Conservation (phyloP, 176 grass and related monocot genomes). For the Thalia dealbata region DNA sequence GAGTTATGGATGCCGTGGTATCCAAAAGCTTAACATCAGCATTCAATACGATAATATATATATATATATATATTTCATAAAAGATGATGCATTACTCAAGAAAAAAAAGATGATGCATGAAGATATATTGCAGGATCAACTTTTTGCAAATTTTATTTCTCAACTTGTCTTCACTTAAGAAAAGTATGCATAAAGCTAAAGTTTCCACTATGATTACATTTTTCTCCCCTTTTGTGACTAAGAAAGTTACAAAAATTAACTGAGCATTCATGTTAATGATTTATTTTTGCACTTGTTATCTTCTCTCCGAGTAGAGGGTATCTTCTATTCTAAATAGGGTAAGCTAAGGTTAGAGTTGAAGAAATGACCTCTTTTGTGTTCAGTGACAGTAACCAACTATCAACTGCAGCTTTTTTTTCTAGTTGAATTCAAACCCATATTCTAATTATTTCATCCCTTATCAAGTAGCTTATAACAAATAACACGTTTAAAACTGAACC, state of each 20-base stretch:
- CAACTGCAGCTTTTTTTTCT: too few species aligned
- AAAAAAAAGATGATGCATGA: not conserved
- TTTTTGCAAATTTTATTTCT: not conserved
- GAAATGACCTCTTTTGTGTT: too few species aligned
- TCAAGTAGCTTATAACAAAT: too few species aligned
- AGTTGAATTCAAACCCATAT: not conserved
- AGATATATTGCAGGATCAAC: not conserved
- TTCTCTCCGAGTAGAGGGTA: too few species aligned
- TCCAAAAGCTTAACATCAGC: conserved; percentile 2
- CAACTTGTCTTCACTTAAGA: not conserved
- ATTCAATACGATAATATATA: not conserved
- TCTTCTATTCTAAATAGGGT: too few species aligned
- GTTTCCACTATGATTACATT: conserved; percentile 3
- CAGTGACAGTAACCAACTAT: not conserved
- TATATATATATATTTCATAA: not conserved
- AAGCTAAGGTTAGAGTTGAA: too few species aligned
- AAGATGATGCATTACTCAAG: not conserved
- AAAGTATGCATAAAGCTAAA: not conserved
- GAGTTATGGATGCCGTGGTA: not conserved
- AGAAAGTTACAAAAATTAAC: not conserved
- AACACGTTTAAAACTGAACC: too few species aligned
- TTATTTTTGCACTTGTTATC: too few species aligned
- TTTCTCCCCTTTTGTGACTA: not conserved
- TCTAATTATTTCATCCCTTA: not conserved
- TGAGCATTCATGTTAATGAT: too few species aligned